Conservation (phyloP, 225 moss, liverwort and hornwort genomes). For the Marchantia paleacea region DNA sequence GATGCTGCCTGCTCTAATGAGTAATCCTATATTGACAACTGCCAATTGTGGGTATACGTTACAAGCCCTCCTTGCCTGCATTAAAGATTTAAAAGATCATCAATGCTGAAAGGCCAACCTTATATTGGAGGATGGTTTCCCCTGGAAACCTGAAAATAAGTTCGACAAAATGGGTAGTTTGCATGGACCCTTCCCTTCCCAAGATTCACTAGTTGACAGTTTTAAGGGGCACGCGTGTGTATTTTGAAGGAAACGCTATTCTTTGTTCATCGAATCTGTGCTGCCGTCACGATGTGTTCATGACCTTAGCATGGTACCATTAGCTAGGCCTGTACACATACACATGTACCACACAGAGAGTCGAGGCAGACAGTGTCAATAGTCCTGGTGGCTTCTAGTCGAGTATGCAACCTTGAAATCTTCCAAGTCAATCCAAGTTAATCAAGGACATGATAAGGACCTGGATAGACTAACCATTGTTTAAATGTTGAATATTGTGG, state of each 20-base stretch:
- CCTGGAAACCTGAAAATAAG: conserved; percentile 7
- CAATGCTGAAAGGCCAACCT: conserved; percentile 15
- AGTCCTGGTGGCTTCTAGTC: neutral
- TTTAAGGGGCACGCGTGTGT: neutral
- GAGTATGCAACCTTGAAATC: neutral
- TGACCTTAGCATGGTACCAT: conserved; percentile 30
- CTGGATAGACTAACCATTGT: conserved; percentile 28
- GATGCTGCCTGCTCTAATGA: no score
- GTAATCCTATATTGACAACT: conserved; percentile 24
- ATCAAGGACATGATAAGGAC: neutral
- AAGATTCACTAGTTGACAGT: conserved; percentile 2
- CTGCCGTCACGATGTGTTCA: conserved; percentile 20
- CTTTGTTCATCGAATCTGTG: conserved; percentile 6
- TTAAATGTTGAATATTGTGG: conserved; percentile 35
- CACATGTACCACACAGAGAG: neutral
- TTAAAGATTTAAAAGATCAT: conserved; percentile 13
- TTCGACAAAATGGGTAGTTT: conserved; percentile 19
- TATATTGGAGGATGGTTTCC: conserved; percentile 15
- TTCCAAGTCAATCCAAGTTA: neutral
- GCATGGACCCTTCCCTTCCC: conserved; percentile 17
- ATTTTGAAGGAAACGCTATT: neutral
- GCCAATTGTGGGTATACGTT: conserved; percentile 27
- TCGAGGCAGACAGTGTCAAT: neutral
- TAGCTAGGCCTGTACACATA: conserved; percentile 34
- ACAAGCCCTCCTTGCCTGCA: conserved; percentile 27